phyloP scores from a whole-genome alignment of 768 basidiomycete genomes.

The Hemileccinum rubropunctum region DNA sequence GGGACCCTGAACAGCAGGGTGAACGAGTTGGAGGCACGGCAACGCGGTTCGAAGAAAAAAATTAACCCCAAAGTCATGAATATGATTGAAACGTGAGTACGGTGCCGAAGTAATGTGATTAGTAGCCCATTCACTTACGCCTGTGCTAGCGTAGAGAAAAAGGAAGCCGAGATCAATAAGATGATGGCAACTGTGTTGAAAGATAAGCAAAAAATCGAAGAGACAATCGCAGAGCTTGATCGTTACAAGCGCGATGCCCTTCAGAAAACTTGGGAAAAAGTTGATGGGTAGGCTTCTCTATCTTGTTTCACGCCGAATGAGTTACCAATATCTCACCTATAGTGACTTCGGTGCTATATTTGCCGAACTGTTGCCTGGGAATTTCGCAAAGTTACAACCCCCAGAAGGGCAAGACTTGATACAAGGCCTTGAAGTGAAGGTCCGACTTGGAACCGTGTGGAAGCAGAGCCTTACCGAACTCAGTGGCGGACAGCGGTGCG shows the following conservation, averaged over 20 bases:
- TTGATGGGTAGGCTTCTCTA: conserved; percentile 64
- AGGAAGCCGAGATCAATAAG: conserved; percentile 81
- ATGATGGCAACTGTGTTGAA: conserved; percentile 85
- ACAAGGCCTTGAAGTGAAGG: conserved; percentile 96
- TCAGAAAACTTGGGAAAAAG: conserved; percentile 94
- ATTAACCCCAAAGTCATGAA: conserved; percentile 94
- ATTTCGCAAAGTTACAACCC: conserved; percentile 92
- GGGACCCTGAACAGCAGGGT: conserved; percentile 57
- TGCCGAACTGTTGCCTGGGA: conserved; percentile 91
- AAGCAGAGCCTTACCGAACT: conserved; percentile 96
- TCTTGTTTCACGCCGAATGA: not conserved
- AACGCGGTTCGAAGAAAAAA: conserved; percentile 91
- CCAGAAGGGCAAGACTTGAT: conserved; percentile 93
- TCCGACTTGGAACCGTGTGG: conserved; percentile 92
- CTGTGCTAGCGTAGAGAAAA: conserved; percentile 80
- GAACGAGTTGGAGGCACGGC: conserved; percentile 69
- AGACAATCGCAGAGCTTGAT: conserved; percentile 90
- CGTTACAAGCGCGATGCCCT: conserved; percentile 92
- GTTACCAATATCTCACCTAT: not conserved
- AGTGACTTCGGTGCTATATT: conserved; percentile 98
- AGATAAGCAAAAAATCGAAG: conserved; percentile 94
- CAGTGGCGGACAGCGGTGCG: conserved; percentile 93
- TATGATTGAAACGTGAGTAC: conserved; percentile 86
- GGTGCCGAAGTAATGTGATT: not conserved
- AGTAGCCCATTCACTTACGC: not conserved